A percentile compares a stretch with the other conserved stretches of the same genome.
Evolutionary conservation across 202 grass and related monocot genomes (phyloP).

Genomic region (Zoysia matrella): DNA sequence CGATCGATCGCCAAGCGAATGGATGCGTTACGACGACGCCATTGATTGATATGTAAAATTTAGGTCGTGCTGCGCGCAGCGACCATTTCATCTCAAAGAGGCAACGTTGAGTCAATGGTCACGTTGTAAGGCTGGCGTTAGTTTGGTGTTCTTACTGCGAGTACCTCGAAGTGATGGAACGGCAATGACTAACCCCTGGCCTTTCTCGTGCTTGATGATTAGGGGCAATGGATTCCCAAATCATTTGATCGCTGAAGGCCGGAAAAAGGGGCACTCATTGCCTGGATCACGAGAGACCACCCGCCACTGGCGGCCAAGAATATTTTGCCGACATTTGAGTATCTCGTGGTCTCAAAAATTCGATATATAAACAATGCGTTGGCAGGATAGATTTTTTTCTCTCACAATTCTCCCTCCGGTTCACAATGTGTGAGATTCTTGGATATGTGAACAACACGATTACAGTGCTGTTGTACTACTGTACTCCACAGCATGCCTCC

Average conservation of each 20-base stretch:
- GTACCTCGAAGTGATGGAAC: slow-evolving; percentile 18
- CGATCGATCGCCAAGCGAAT: background rate
- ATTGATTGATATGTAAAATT: background rate
- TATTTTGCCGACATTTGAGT: slow-evolving; percentile 1
- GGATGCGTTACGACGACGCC: slow-evolving; percentile 5
- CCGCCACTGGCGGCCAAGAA: background rate
- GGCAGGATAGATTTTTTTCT: no score
- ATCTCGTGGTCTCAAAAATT: background rate
- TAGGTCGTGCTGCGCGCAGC: background rate
- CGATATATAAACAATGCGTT: no score
- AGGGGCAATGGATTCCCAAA: slow-evolving; percentile 33
- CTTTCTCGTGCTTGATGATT: slow-evolving; percentile 50
- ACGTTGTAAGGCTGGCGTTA: background rate
- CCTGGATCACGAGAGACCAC: background rate
- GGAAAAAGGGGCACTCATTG: slow-evolving; percentile 22
- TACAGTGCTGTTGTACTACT: no score
- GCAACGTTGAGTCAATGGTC: slow-evolving; percentile 32
- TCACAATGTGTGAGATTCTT: no score
- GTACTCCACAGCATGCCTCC: no score
- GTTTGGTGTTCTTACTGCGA: background rate
- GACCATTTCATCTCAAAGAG: slow-evolving; percentile 40
- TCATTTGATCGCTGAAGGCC: slow-evolving; percentile 29
- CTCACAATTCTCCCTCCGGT: no score
- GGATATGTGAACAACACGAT: no score
- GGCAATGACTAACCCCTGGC: slow-evolving; percentile 27